A percentile compares a stretch with the other conserved stretches of the same genome.
These are phyloP conservation scores for Microcyclospora pomicola DNA, from an alignment of 2,329 filamentous ascomycete species.

Conservation along the genomic window DNA sequence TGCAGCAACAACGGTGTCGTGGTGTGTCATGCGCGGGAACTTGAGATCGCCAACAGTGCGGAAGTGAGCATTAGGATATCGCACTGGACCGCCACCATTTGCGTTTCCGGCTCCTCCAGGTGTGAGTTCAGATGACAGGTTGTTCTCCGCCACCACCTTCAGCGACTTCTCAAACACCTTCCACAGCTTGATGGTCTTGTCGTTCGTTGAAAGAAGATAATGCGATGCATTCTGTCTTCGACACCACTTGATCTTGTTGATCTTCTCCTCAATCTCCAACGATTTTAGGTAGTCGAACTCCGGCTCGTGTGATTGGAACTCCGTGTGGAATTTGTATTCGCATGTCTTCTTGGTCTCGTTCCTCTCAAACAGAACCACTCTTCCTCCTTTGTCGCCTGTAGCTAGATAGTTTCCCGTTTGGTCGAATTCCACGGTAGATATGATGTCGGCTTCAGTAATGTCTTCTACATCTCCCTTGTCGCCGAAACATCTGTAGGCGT, in stretches of 20 bases:
- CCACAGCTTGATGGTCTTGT: slow-evolving; percentile 99
- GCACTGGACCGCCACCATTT: slow-evolving; percentile 64
- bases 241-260: slow-evolving; percentile 99
- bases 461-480: slow-evolving; percentile 99
- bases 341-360: slow-evolving; percentile 99
- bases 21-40: slow-evolving; percentile 88
- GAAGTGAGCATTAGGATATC: slow-evolving; percentile 62
- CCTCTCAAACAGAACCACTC: slow-evolving; percentile 75
- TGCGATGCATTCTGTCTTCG: slow-evolving; percentile 95
- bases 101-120: slow-evolving; percentile 48
- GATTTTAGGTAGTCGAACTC: slow-evolving; percentile 99
- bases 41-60: slow-evolving; percentile 72
- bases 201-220: slow-evolving; percentile 94
- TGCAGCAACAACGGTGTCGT: slow-evolving; percentile 94
- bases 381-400: slow-evolving; percentile 78
- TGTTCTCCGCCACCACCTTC: slow-evolving; percentile 98
- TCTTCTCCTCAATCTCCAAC: slow-evolving; percentile 98
- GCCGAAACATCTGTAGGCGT: slow-evolving; percentile 70
- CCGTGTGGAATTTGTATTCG: slow-evolving; percentile 99
- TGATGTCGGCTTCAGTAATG: slow-evolving; percentile 93
- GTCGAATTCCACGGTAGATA: slow-evolving; percentile 82
- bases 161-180: slow-evolving; percentile 99
- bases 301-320: slow-evolving; percentile 98
- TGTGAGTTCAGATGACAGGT: slow-evolving; percentile 86
- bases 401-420: slow-evolving; percentile 81